phyloP scores from a whole-genome alignment of 1,284 basidiomycete species.

The Rhodotorula mucilaginosa region DNA sequence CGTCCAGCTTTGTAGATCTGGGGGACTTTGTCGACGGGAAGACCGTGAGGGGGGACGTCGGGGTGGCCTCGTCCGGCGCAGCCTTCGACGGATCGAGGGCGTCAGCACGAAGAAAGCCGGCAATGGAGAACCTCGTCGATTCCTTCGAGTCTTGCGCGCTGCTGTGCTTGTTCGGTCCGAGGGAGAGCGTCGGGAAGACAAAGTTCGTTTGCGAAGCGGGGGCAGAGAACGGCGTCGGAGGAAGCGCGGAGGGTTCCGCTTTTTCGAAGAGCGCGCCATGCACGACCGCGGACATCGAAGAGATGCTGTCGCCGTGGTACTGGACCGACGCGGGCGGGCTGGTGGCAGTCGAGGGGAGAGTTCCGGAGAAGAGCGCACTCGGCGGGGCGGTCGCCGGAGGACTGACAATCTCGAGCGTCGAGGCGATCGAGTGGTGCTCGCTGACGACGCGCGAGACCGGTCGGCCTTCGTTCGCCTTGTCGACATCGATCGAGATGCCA shows the following conservation, averaged over 20 bases:
- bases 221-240: neutral
- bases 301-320: constrained; percentile 3
- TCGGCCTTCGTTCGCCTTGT: neutral
- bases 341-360: constrained; percentile 3
- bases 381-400: neutral
- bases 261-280: neutral
- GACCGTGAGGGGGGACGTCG: neutral
- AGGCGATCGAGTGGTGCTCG: neutral
- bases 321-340: neutral
- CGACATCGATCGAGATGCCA: constrained; percentile 8
- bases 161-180: neutral
- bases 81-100: neutral
- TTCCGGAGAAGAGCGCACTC: constrained; percentile 5
- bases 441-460: no score
- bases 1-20: neutral
- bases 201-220: neutral
- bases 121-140: neutral
- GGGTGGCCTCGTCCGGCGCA: neutral
- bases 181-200: neutral
- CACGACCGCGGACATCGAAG: constrained; percentile 11
- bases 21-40: neutral
- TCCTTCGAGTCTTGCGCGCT: neutral
- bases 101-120: neutral
- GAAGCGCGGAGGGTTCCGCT: neutral
- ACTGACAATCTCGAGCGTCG: constrained; percentile 7